Conservation (phyloP, 169 alveolate species). For the Cryptosporidium xiaoi region DNA sequence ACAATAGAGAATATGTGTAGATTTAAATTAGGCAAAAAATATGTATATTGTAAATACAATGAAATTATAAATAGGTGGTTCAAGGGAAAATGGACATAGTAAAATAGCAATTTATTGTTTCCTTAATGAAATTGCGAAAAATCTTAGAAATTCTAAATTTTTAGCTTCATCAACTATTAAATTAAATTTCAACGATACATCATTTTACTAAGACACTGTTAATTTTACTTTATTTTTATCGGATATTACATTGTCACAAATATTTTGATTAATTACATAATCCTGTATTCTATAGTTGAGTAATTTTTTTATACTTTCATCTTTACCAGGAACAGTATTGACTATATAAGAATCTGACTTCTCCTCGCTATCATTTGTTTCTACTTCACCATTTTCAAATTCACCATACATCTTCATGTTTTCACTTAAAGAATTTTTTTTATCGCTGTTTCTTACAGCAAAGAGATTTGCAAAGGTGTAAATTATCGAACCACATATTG, state of each 20-base stretch:
- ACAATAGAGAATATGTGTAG: slow-evolving; percentile 52
- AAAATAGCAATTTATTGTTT: no score
- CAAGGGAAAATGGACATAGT: neutral
- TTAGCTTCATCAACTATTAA: neutral
- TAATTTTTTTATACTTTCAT: no score
- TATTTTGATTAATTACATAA: neutral
- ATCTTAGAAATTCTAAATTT: neutral
- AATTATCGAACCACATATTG: slow-evolving; percentile 57
- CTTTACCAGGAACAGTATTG: no score
- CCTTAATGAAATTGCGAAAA: neutral
- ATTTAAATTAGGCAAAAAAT: slow-evolving; percentile 14
- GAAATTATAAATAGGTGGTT: slow-evolving; percentile 53
- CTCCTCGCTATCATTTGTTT: no score
- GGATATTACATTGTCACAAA: neutral
- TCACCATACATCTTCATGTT: no score
- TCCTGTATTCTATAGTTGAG: neutral
- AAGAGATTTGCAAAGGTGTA: slow-evolving; percentile 34
- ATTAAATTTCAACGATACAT: neutral
- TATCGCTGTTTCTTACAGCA: no score
- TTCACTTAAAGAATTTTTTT: no score
- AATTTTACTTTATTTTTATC: neutral
- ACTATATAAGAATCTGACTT: no score
- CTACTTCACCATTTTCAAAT: no score
- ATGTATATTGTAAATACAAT: slow-evolving; percentile 12
- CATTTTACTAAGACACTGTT: neutral